These are phyloP conservation scores for Chrysosphaeria jannelii DNA, from an alignment of 2,329 filamentous ascomycete species.

Conservation along the genomic window DNA sequence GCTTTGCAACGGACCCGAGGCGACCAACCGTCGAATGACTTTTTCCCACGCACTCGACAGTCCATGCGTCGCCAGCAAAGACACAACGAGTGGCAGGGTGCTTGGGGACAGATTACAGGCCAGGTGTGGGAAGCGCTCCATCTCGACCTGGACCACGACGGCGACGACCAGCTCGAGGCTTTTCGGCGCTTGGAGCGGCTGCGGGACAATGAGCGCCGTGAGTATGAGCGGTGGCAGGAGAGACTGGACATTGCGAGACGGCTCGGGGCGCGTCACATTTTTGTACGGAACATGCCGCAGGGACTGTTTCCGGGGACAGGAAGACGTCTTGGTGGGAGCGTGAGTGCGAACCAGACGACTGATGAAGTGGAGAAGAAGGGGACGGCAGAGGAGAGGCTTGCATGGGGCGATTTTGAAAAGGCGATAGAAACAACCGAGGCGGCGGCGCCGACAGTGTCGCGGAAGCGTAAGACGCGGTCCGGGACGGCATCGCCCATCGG, in stretches of 20 bases:
- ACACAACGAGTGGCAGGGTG: slow-evolving; percentile 63
- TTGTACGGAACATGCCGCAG: slow-evolving; percentile 32
- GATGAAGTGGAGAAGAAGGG: no score
- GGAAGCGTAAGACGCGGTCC: slow-evolving; percentile 49
- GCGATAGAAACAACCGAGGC: slow-evolving; percentile 35
- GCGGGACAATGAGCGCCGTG: slow-evolving; percentile 22
- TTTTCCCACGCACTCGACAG: slow-evolving; percentile 24
- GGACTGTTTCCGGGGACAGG: no score
- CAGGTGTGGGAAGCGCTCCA: slow-evolving; percentile 35
- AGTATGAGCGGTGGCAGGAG: slow-evolving; percentile 49
- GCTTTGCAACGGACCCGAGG: slow-evolving; percentile 9
- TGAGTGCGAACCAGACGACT: no score
- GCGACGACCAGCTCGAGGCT: slow-evolving; percentile 26
- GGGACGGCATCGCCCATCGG: slow-evolving; percentile 40
- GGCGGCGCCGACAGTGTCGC: slow-evolving; percentile 15
- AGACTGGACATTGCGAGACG: slow-evolving; percentile 56
- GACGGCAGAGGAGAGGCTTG: no score
- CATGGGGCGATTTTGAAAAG: slow-evolving; percentile 77
- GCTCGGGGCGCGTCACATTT: slow-evolving; percentile 43
- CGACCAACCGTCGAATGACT: slow-evolving; percentile 11
- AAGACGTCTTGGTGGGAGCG: no score
- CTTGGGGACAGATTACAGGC: slow-evolving; percentile 38
- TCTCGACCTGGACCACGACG: slow-evolving; percentile 61
- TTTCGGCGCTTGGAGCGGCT: slow-evolving; percentile 21
- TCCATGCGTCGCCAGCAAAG: slow-evolving; percentile 30